These are phyloP conservation scores for Ulvella scutata DNA, from an alignment of 139 green algal genomes.

Conservation along the genomic window DNA sequence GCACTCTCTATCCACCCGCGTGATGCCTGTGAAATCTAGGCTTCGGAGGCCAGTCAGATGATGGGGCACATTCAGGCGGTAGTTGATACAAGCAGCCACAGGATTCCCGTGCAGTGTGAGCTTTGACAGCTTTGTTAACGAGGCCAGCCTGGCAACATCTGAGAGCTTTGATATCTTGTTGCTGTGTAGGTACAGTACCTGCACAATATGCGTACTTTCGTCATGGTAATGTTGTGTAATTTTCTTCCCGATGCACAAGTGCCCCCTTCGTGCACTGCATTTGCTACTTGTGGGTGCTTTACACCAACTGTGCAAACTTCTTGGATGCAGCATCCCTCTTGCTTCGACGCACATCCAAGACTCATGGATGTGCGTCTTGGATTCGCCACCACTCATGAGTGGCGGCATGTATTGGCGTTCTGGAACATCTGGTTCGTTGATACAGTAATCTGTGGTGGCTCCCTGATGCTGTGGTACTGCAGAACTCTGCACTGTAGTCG, in stretches of 20 bases:
- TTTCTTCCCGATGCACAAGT: background rate
- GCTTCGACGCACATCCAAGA: too few relatives aligned
- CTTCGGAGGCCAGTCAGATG: constrained; percentile 2
- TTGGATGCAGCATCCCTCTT: too few relatives aligned
- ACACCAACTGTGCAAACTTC: background rate
- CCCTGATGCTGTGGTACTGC: too few relatives aligned
- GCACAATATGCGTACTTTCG: background rate
- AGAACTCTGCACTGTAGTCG: too few relatives aligned
- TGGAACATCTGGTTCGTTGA: too few relatives aligned
- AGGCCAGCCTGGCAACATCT: constrained; percentile 20
- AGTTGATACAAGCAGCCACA: constrained; percentile 16
- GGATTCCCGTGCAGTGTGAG: constrained; percentile 29
- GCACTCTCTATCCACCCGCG: constrained; percentile 14
- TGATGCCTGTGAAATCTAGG: constrained; percentile 16
- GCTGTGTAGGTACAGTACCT: constrained; percentile 32
- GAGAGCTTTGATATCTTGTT: constrained; percentile 21
- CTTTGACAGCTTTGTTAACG: constrained; percentile 19
- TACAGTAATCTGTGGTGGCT: too few relatives aligned
- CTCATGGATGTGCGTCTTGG: too few relatives aligned
- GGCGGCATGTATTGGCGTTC: too few relatives aligned
- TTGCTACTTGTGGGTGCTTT: too few relatives aligned
- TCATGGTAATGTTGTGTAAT: background rate
- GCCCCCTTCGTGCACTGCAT: too few relatives aligned
- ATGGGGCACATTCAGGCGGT: constrained; percentile 8
- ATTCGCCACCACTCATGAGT: too few relatives aligned